Evolutionary conservation across 2,329 filamentous ascomycete species (phyloP), one percentile per base, ranked within the genome.

Genomic region (Plenodomus tracheiphilus): DNA sequence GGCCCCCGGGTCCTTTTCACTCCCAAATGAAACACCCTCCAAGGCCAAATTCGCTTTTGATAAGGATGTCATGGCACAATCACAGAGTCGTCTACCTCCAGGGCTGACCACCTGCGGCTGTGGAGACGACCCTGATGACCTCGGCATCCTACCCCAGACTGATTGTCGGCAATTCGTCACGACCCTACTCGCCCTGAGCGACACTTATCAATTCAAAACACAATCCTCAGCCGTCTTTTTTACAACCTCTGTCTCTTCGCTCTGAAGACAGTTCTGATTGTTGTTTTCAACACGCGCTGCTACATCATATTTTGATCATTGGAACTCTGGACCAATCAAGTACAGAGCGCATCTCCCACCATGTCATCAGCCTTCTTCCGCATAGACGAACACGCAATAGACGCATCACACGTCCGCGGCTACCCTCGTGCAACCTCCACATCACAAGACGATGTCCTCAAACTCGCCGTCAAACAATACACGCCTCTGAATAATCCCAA

Each of bases 381-480:
- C 56, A 76, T 95, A 61, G 81, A 84, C 56, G 87, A 94, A 70
- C 91, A 96, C 75, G 77, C 81, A 37, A 72, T 95, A 45, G 64
- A 69, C 32, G 58, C 81, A 85, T 46, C 84, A 56, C 88, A 97
- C 72, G 87, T 96, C 54, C 82, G 92, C 54, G 89, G 95, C 67
- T 96, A 91, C 67, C 80, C 88, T 6, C 82, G 83, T 45, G 88
- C 88, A 11, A 91, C 88, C 2, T 81, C 85, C 2, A 79, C 81
- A 47, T 82, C 82, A 11, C 88, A 95, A 61, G 87, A 96, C 56
- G 88, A 93, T 52, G 78, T 83, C 5, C 78, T 97, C 2, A 74
- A 85, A 45, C 74, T 97, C 4, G 84, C 85, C 8, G 81, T 97
- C 44, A 97, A 96, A 77, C 90, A 97, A 68, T 97, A 97, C 69